Conservation (phyloP, 2,329 filamentous ascomycete species). For the Fusarium foetens region DNA sequence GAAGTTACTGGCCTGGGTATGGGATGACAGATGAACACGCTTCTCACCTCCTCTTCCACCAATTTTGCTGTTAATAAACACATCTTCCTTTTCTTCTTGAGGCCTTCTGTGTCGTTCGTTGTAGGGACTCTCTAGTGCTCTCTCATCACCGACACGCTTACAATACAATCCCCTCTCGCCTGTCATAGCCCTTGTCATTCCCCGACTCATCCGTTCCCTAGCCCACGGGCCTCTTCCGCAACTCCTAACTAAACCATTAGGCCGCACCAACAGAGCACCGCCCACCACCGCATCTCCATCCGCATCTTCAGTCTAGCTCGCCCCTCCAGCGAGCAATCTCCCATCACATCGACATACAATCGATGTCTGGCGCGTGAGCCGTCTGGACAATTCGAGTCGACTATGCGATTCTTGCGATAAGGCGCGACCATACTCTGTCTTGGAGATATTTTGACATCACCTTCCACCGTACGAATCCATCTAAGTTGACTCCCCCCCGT, state of each 20-base stretch:
- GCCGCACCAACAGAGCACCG: conserved; percentile 32
- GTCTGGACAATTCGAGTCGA: conserved; percentile 41
- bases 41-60: conserved; percentile 33
- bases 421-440: conserved; percentile 39
- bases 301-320: conserved; percentile 37
- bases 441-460: conserved; percentile 31
- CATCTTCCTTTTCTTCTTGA: neutral
- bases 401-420: conserved; percentile 49
- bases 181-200: conserved; percentile 16
- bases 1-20: conserved; percentile 25
- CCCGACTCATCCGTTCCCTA: conserved; percentile 32
- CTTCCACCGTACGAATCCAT: conserved; percentile 17
- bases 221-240: conserved; percentile 38
- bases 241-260: conserved; percentile 34
- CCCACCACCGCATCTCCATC: conserved; percentile 29
- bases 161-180: conserved; percentile 1
- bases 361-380: conserved; percentile 45
- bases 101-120: neutral
- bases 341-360: conserved; percentile 40
- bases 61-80: conserved; percentile 1
- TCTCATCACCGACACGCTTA: conserved; percentile 9
- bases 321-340: conserved; percentile 43
- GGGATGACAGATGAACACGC: conserved; percentile 29
- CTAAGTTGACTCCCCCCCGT: conserved; percentile 22
- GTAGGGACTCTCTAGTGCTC: neutral